Percentiles rank a stretch among this genome's conserved stretches.
phyloP scores from a whole-genome alignment of 768 basidiomycete species.

The Suillus sp. region DNA sequence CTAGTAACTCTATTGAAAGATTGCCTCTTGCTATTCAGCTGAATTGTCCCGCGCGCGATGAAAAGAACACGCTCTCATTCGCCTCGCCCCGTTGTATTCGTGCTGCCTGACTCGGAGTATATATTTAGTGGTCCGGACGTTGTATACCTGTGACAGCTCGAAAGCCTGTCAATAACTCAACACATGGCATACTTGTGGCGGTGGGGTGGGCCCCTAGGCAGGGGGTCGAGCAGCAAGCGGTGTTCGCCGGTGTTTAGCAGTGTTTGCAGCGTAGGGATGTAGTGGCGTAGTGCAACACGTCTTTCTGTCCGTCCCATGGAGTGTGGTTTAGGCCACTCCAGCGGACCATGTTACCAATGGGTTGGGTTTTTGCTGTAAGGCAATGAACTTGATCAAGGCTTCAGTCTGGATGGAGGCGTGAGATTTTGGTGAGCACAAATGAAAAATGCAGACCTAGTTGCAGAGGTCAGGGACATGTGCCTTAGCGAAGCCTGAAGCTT shows the following conservation, averaged over 20 bases:
- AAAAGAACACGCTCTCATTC: not conserved
- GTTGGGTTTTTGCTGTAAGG: not conserved
- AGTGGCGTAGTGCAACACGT: too few relatives aligned
- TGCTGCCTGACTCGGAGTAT: not conserved
- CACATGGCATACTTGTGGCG: not conserved
- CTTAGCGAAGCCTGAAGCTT: constrained; percentile 4
- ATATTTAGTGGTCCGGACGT: not conserved
- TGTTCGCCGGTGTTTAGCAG: too few relatives aligned
- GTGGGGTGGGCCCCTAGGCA: too few relatives aligned
- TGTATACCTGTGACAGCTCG: not conserved
- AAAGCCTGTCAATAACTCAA: not conserved
- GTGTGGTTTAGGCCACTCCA: too few relatives aligned
- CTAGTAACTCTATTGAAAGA: not conserved
- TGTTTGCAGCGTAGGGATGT: too few relatives aligned
- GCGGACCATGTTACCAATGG: not conserved
- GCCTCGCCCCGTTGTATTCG: not conserved
- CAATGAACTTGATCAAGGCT: not conserved
- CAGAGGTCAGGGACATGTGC: constrained; percentile 35
- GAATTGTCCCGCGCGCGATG: not conserved
- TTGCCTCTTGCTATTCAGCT: not conserved
- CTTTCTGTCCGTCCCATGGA: too few relatives aligned
- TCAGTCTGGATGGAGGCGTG: not conserved
- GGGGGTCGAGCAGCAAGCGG: too few relatives aligned
- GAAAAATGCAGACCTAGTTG: constrained; percentile 50
- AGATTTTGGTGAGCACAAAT: constrained; percentile 24